phyloP scores from a whole-genome alignment of 2,329 filamentous ascomycete species.

The Aspergillus sp. region DNA sequence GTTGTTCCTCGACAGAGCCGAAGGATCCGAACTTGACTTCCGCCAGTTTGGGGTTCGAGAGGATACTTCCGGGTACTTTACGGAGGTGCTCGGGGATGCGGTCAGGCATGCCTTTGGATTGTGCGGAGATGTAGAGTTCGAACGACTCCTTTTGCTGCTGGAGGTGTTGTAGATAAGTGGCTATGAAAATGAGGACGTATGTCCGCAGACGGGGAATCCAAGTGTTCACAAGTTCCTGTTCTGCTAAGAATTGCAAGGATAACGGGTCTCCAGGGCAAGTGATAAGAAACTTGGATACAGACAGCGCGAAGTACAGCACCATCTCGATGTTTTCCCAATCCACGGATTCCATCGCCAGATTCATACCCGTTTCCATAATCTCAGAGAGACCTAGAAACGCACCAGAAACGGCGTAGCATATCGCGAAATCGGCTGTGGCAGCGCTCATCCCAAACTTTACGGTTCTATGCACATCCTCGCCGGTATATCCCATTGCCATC shows the following conservation, averaged over 20 bases:
- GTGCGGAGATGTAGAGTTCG: conserved; percentile 17
- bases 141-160: conserved; percentile 8
- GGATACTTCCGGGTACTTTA: conserved; percentile 4
- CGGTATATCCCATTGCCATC: conserved; percentile 8
- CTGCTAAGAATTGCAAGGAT: not conserved
- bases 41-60: conserved; percentile 14
- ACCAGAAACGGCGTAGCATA: conserved; percentile 26
- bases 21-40: conserved; percentile 17
- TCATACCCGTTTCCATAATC: conserved; percentile 20
- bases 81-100: conserved; percentile 19
- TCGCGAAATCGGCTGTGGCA: conserved; percentile 20
- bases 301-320: conserved; percentile 22
- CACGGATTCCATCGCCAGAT: conserved; percentile 16
- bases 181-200: not conserved
- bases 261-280: not conserved
- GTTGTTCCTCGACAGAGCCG: conserved; percentile 6
- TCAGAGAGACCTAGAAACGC: conserved; percentile 21
- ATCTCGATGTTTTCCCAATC: conserved; percentile 25
- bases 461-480: not conserved
- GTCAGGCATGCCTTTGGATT: conserved; percentile 16
- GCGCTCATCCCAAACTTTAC: conserved; percentile 10
- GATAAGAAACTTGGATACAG: conserved; percentile 16
- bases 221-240: not conserved
- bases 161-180: not conserved
- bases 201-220: not conserved